These are phyloP conservation scores for Torulaspora globosa DNA, from an alignment of 1,139 yeast genomes.

Conservation along the genomic window DNA sequence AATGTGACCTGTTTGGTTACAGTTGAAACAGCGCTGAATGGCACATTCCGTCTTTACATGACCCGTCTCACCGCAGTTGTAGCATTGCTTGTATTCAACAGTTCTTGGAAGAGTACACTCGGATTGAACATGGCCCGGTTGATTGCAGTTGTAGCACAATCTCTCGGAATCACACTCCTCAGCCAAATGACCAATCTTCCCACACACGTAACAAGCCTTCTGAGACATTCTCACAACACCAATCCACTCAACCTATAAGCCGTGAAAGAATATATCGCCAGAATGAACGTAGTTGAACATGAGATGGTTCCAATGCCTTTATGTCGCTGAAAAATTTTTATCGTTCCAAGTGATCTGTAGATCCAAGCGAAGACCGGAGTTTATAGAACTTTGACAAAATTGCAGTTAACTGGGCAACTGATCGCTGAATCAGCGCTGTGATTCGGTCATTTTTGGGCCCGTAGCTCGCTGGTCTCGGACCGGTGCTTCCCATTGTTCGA, in stretches of 20 bases:
- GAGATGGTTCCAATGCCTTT: not conserved
- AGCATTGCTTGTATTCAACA: conserved; percentile 79
- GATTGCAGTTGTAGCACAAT: conserved; percentile 88
- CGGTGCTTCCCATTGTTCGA: conserved; percentile 29
- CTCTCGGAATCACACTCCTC: conserved; percentile 79
- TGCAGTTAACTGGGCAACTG: too few relatives aligned
- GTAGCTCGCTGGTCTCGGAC: not conserved
- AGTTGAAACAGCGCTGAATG: conserved; percentile 72
- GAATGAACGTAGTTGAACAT: not conserved
- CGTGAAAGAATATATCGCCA: not conserved
- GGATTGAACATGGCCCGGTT: conserved; percentile 84
- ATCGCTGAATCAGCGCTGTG: not conserved
- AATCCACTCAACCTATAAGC: not conserved
- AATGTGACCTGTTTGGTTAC: conserved; percentile 83
- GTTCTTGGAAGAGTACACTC: conserved; percentile 87
- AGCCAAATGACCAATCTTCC: conserved; percentile 88
- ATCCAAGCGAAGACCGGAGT: not conserved
- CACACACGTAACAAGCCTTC: conserved; percentile 88
- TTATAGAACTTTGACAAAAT: too few relatives aligned
- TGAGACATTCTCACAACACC: conserved; percentile 47
- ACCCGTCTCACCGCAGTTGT: conserved; percentile 73
- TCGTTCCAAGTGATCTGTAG: conserved; percentile 10
- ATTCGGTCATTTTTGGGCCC: not conserved
- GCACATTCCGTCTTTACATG: conserved; percentile 72
- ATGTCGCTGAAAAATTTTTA: conserved; percentile 13